A percentile compares a stretch with the other conserved stretches of the same genome.
Conservation (phyloP, 1,139 yeast species). For the Martiniozyma asiatica region DNA sequence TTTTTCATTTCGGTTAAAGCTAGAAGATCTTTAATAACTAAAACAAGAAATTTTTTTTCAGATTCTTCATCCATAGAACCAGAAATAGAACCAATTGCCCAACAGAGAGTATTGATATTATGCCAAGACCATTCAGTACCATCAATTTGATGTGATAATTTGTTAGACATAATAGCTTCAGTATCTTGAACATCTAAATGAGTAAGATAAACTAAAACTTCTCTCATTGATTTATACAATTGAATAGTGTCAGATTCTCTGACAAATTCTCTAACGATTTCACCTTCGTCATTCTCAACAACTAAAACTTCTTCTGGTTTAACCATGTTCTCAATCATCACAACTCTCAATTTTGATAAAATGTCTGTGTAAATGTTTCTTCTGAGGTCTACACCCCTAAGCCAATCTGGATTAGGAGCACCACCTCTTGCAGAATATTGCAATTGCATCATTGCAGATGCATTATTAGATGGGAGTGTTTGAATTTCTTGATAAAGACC, state of each 20-base stretch:
- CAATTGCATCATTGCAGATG: slow-evolving; percentile 67
- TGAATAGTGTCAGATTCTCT: slow-evolving; percentile 96
- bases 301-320: slow-evolving; percentile 95
- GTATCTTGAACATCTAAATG: slow-evolving; percentile 93
- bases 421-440: slow-evolving; percentile 57
- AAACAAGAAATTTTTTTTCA: slow-evolving; percentile 87
- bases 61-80: slow-evolving; percentile 98
- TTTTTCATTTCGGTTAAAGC: slow-evolving; percentile 91
- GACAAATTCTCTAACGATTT: slow-evolving; percentile 93
- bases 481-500: slow-evolving; percentile 80
- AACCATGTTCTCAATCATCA: slow-evolving; percentile 93
- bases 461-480: slow-evolving; percentile 56
- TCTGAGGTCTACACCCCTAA: slow-evolving; percentile 70
- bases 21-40: slow-evolving; percentile 82
- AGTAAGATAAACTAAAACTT: slow-evolving; percentile 85
- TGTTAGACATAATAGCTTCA: slow-evolving; percentile 84
- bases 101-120: slow-evolving; percentile 88
- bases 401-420: slow-evolving; percentile 73
- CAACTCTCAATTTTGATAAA: slow-evolving; percentile 72
- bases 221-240: slow-evolving; percentile 89
- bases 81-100: slow-evolving; percentile 99
- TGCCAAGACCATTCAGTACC: slow-evolving; percentile 99
- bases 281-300: slow-evolving; percentile 98
- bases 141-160: slow-evolving; percentile 84
- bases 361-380: slow-evolving; percentile 71